These are phyloP conservation scores for Auricularia auricula-judae DNA, from an alignment of 768 basidiomycete genomes.

Conservation along the genomic window DNA sequence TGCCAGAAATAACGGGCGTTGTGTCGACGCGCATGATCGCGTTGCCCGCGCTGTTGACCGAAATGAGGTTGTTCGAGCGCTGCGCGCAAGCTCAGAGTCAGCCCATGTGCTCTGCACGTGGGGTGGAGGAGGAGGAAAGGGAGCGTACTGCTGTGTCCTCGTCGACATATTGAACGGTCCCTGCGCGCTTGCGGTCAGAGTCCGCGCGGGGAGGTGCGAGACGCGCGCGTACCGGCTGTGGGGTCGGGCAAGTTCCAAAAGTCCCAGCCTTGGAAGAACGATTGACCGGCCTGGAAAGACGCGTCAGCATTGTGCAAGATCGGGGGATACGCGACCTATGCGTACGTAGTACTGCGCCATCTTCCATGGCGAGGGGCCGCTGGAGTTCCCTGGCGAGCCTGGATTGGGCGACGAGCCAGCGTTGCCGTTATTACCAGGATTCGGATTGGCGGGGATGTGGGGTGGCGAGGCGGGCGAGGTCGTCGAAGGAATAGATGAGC, in stretches of 20 bases:
- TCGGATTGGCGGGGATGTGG: not conserved
- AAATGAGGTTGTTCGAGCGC: slow-evolving; percentile 47
- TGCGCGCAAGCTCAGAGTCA: slow-evolving; percentile 12
- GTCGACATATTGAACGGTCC: slow-evolving; percentile 40
- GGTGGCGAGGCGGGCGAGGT: not conserved
- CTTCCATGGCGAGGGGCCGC: slow-evolving; percentile 23
- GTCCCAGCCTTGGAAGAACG: slow-evolving; percentile 76
- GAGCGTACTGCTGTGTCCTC: slow-evolving; percentile 43
- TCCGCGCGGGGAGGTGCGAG: not conserved
- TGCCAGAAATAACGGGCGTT: slow-evolving; percentile 55
- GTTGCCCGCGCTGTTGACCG: slow-evolving; percentile 59
- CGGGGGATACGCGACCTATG: not conserved
- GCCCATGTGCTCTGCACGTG: no score
- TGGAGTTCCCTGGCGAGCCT: slow-evolving; percentile 1
- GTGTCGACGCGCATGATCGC: slow-evolving; percentile 87
- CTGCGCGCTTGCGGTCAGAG: not conserved
- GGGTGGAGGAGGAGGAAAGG: not conserved
- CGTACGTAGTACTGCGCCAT: slow-evolving; percentile 10
- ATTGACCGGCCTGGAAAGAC: slow-evolving; percentile 36
- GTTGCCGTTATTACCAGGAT: slow-evolving; percentile 10
- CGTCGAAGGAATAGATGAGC: not conserved
- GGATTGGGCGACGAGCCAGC: slow-evolving; percentile 10
- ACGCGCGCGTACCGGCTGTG: slow-evolving; percentile 11
- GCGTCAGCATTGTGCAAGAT: slow-evolving; percentile 17
- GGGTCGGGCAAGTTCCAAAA: slow-evolving; percentile 37